Evolutionary conservation across 441 rosid species (phyloP).

Genomic region (Viola pubescens): DNA sequence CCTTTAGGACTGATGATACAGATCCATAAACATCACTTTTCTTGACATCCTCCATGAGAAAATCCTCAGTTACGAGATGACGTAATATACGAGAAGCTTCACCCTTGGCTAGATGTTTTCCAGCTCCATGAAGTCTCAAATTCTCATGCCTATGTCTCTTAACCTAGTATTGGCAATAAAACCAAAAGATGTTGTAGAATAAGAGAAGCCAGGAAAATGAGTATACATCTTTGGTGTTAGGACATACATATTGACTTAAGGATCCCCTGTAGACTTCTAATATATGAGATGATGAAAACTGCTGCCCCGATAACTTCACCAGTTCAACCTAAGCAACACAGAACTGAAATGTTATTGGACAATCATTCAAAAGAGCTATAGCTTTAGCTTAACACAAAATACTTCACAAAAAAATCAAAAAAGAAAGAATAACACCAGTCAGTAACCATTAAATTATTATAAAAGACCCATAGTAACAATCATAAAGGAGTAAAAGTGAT

Average conservation of each 20-base stretch:
- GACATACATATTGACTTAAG: slow-evolving; percentile 66
- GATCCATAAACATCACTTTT: slow-evolving; percentile 91
- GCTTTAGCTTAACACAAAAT: slow-evolving; percentile 1
- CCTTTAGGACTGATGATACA: slow-evolving; percentile 85
- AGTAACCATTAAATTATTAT: slow-evolving; percentile 1
- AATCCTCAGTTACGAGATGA: slow-evolving; percentile 74
- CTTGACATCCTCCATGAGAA: slow-evolving; percentile 79
- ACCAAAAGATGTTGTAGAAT: slow-evolving; percentile 12
- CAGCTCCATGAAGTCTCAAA: slow-evolving; percentile 79
- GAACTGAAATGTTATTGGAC: neutral
- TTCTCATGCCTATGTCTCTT: slow-evolving; percentile 74
- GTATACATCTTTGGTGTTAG: neutral
- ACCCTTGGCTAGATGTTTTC: slow-evolving; percentile 65
- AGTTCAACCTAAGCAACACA: slow-evolving; percentile 60
- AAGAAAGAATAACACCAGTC: no score
- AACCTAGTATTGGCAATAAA: slow-evolving; percentile 45
- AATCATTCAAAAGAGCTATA: slow-evolving; percentile 1
- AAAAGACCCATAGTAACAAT: slow-evolving; percentile 7
- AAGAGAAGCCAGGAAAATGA: slow-evolving; percentile 9
- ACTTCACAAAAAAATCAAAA: neutral
- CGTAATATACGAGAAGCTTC: slow-evolving; percentile 83
- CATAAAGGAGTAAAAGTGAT: slow-evolving; percentile 14
- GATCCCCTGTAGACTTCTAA: slow-evolving; percentile 94
- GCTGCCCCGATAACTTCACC: slow-evolving; percentile 67
- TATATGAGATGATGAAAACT: slow-evolving; percentile 68